These are phyloP conservation scores for Rhodotorula taiwanensis DNA, from an alignment of 768 basidiomycete genomes.

Conservation along the genomic window DNA sequence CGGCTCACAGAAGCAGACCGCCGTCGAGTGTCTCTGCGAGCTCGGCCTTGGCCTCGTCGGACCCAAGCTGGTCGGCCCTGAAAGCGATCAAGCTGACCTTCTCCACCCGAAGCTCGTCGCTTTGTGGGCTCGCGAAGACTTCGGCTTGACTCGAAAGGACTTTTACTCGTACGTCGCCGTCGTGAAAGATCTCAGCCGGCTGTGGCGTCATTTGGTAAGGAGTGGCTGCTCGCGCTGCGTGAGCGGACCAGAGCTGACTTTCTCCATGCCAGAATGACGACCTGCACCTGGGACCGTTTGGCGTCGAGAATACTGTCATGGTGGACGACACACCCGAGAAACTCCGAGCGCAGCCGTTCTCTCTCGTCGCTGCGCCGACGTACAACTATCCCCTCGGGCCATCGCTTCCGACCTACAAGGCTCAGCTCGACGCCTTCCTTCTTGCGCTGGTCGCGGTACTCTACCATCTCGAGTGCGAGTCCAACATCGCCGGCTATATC, in stretches of 20 bases:
- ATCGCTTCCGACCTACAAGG: background rate
- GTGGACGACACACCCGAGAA: constrained; percentile 32
- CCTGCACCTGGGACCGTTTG: background rate
- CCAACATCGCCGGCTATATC: constrained; percentile 23
- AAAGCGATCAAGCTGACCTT: constrained; percentile 27
- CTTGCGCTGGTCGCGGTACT: constrained; percentile 25
- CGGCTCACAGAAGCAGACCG: constrained; percentile 17
- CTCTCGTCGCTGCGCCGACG: constrained; percentile 24
- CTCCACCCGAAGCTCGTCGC: constrained; percentile 29
- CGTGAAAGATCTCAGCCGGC: constrained; percentile 22
- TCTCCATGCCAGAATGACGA: no score
- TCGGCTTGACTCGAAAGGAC: constrained; percentile 18
- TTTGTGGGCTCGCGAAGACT: constrained; percentile 30
- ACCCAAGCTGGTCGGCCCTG: constrained; percentile 5
- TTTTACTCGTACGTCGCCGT: constrained; percentile 20
- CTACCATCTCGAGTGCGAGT: constrained; percentile 9
- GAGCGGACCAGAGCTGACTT: no score
- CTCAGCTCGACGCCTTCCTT: constrained; percentile 24
- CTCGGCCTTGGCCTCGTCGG: constrained; percentile 34
- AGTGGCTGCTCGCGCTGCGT: no score
- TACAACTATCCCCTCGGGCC: constrained; percentile 28
- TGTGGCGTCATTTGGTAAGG: constrained; percentile 21
- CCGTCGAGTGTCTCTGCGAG: constrained; percentile 19
- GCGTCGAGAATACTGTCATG: constrained; percentile 19
- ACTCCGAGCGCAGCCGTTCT: constrained; percentile 27